Base-by-base conservation (phyloP, 2,329 filamentous ascomycete genomes). In the Penicillium sp. region DNA sequence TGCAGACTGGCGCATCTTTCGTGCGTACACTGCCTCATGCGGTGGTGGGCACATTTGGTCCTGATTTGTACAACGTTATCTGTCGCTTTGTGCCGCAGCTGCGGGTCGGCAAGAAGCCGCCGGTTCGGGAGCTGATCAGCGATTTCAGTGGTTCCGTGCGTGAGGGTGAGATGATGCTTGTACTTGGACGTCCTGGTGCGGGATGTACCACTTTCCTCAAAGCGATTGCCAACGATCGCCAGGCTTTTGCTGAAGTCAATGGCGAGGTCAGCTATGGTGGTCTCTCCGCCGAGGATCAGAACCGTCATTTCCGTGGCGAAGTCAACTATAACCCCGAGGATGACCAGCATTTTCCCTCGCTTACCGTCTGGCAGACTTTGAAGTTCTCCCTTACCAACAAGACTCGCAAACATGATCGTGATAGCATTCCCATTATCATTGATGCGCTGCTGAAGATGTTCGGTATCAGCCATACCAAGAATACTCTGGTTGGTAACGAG, bases 121-220 rank as follows among this genome's bases (percentile, higher is more conserved):
- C 81, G 29, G 80, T 80, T 16, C 76, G 83, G 35, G 79, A 80
- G 27, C 70, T 91, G 22, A 84, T 90, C 56, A 79, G 87, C 64
- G 85, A 87, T 61, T 90, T 90, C 69, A 85, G 81, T 4, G 88
- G 88, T 19, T 81, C 86, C 42, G 83, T 91, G 10, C 81, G 85
- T 27, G 84, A 87, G 62, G 86, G 86, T 29, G 87, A 90, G 71
- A 90, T 90, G 86, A 84, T 90, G 81, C 77, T 90, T 16, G 87
- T 89, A 0, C 79, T 93, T 1, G 90, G 90, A 7, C 79, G 88
- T 10, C 90, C 90, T 0, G 90, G 90, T 4, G 82, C 86, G 26
- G 90, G 90, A 10, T 92, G 90, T 72, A 87, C 84, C 4, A 92
- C 90, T 0, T 91, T 93, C 64, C 79, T 93, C 49, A 92, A 91